A percentile compares a stretch with the other conserved stretches of the same genome.
Evolutionary conservation across 2,329 filamentous ascomycete genomes (phyloP).

Genomic region (Monascus ruber): DNA sequence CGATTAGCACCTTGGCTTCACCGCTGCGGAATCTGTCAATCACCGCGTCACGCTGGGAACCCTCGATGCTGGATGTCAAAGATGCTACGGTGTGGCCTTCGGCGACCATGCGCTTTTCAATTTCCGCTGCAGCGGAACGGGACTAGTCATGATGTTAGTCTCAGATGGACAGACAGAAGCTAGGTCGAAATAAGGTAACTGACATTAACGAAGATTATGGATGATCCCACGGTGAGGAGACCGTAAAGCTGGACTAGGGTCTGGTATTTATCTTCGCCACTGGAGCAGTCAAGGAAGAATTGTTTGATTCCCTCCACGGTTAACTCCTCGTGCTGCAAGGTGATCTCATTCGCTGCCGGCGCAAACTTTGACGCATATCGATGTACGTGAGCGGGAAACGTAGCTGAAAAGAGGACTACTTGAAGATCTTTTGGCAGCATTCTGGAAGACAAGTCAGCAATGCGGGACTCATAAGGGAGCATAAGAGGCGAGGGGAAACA

Average conservation of each 20-base stretch:
- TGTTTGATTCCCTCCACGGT: conserved; percentile 97
- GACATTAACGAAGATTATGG: conserved; percentile 95
- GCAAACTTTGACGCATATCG: conserved; percentile 75
- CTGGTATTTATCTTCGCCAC: conserved; percentile 73
- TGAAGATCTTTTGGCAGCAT: conserved; percentile 66
- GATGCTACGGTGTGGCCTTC: conserved; percentile 90
- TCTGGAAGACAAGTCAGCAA: conserved; percentile 37
- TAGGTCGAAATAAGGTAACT: conserved; percentile 10
- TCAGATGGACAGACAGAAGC: conserved; percentile 8
- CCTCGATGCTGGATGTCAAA: conserved; percentile 79
- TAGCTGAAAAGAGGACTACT: conserved; percentile 90
- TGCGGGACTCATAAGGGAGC: not conserved
- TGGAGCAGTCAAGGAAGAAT: conserved; percentile 88
- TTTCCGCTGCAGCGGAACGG: conserved; percentile 71
- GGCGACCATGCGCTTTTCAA: conserved; percentile 71
- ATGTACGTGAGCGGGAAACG: conserved; percentile 77
- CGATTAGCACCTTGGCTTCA: conserved; percentile 88
- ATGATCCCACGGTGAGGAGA: conserved; percentile 90
- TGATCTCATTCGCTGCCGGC: conserved; percentile 74
- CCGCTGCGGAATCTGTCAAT: conserved; percentile 80
- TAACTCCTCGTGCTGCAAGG: conserved; percentile 77
- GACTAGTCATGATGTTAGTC: conserved; percentile 42
- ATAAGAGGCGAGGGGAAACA: conserved; percentile 19
- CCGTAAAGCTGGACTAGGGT: conserved; percentile 88
- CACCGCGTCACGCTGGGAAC: conserved; percentile 66